Evolutionary conservation across 805 yeast genomes (phyloP).

Genomic region (Myxozyma mucilagina): DNA sequence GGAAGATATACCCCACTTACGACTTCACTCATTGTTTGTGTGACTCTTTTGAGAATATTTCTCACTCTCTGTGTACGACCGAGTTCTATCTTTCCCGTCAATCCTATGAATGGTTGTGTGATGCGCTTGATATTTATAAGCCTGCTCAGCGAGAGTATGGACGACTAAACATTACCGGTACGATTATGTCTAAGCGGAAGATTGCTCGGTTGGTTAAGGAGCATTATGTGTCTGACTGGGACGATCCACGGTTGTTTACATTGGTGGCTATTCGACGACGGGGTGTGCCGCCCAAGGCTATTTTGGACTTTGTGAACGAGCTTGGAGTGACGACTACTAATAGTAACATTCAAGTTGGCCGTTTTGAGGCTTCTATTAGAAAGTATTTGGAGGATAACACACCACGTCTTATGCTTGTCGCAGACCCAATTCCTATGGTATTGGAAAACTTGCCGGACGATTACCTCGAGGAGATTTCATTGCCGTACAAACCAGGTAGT

Average conservation of each 20-base stretch:
- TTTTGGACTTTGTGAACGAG: constrained; percentile 86
- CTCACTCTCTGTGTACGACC: constrained; percentile 94
- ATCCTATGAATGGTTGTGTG: constrained; percentile 98
- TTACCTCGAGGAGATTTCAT: constrained; percentile 64
- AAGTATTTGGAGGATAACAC: constrained; percentile 83
- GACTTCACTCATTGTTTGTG: constrained; percentile 99
- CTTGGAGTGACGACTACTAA: constrained; percentile 95
- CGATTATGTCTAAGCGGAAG: constrained; percentile 92
- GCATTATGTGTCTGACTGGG: constrained; percentile 89
- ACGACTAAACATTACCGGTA: constrained; percentile 90
- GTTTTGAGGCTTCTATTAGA: constrained; percentile 90
- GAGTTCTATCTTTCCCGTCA: constrained; percentile 91
- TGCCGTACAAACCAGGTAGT: constrained; percentile 89
- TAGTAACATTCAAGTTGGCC: constrained; percentile 82
- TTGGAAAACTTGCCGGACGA: constrained; percentile 80
- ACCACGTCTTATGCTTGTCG: constrained; percentile 91
- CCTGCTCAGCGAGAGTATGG: constrained; percentile 99
- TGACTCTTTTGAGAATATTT: constrained; percentile 93
- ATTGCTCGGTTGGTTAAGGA: constrained; percentile 89
- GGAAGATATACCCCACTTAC: constrained; percentile 98
- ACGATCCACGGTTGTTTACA: constrained; percentile 95
- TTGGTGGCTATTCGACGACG: constrained; percentile 93
- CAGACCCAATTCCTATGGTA: constrained; percentile 80
- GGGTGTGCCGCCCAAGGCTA: constrained; percentile 99
- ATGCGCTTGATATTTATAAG: constrained; percentile 88